Conservation (phyloP, 257 asterid genomes). For the Solanum boliviense region DNA sequence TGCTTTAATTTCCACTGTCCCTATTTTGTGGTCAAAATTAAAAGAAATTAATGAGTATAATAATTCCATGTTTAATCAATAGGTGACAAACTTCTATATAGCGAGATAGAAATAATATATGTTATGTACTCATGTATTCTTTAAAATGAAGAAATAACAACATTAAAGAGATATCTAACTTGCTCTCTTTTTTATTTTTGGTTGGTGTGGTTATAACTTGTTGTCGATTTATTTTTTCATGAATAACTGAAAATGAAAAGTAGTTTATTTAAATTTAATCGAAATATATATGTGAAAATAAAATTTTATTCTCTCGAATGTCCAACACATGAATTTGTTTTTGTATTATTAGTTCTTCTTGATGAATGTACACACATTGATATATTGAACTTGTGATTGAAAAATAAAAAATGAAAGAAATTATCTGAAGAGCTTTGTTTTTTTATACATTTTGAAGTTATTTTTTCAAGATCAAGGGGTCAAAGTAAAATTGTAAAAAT, state of each 20-base stretch:
- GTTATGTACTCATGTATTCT: background rate
- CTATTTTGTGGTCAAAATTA: background rate
- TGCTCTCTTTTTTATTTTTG: background rate
- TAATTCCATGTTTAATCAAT: background rate
- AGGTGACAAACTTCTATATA: background rate
- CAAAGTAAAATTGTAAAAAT: background rate
- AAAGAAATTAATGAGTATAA: background rate
- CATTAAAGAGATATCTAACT: background rate
- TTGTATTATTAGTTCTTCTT: background rate
- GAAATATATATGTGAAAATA: background rate
- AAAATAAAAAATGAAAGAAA: background rate
- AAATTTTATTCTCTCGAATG: background rate
- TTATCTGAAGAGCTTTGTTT: background rate
- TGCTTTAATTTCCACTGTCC: background rate
- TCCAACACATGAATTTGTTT: background rate
- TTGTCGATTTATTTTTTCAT: background rate
- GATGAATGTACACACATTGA: background rate
- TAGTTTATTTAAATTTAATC: background rate
- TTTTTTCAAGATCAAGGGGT: background rate
- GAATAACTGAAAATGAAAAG: background rate
- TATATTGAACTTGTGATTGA: background rate
- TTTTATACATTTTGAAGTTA: background rate
- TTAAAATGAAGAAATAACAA: background rate
- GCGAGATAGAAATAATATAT: background rate
- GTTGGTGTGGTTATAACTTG: background rate